phyloP scores from a whole-genome alignment of 2,329 filamentous ascomycete genomes.

The Aureobasidium sp. region DNA sequence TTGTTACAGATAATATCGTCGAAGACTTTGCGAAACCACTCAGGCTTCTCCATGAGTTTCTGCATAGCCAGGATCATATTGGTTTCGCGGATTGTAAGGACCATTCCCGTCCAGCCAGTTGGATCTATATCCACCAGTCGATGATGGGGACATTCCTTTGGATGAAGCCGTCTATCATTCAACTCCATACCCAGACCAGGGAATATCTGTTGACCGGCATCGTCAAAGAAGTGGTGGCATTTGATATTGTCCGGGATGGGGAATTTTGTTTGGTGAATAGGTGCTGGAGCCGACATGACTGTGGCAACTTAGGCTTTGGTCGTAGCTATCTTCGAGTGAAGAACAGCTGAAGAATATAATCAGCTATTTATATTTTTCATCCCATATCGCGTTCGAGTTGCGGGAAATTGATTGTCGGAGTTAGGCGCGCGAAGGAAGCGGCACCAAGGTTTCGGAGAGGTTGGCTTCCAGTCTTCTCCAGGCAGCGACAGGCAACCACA shows the following conservation, averaged over 20 bases:
- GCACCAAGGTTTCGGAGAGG: background rate
- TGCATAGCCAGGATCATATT: slow-evolving; percentile 26
- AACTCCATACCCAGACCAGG: background rate
- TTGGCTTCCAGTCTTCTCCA: background rate
- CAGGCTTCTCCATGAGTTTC: slow-evolving; percentile 28
- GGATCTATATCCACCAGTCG: background rate
- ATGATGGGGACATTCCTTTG: background rate
- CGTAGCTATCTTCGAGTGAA: background rate
- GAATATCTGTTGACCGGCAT: background rate
- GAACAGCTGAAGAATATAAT: background rate
- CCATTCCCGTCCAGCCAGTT: background rate
- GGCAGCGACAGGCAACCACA: background rate
- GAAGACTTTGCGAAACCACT: slow-evolving; percentile 26
- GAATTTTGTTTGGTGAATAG: background rate
- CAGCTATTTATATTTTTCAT: background rate
- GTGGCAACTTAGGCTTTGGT: no score
- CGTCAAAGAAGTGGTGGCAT: background rate
- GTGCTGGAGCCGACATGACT: background rate
- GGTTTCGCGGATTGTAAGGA: slow-evolving; percentile 20
- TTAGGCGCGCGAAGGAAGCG: background rate
- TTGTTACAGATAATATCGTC: slow-evolving; percentile 24
- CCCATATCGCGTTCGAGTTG: background rate
- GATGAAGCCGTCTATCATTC: background rate
- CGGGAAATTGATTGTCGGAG: background rate
- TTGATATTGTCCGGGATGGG: background rate